Evolutionary conservation across 176 grass and related monocot species (phyloP).

Genomic region (Phragmites australis): DNA sequence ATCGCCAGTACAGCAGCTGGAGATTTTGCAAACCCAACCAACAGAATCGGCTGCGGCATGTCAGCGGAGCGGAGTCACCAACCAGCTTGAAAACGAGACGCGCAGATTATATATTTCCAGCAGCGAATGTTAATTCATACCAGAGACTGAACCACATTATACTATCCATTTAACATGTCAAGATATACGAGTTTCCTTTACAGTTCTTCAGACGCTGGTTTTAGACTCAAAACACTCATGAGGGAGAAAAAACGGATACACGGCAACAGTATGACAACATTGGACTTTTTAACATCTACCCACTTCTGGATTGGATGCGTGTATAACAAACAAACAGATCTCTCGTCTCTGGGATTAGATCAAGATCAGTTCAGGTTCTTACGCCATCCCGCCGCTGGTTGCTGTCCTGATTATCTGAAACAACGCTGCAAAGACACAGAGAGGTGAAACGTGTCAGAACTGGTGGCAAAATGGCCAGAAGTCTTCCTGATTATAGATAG

Average conservation of each 20-base stretch:
- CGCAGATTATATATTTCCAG: background rate
- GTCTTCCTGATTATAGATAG: too few relatives aligned
- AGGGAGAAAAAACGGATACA: background rate
- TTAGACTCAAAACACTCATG: background rate
- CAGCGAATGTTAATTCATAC: background rate
- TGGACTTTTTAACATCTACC: conserved; percentile 11
- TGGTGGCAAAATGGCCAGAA: background rate
- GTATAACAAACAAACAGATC: conserved; percentile 24
- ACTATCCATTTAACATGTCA: conserved; percentile 1
- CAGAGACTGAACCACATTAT: background rate
- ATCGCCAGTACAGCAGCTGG: too few relatives aligned
- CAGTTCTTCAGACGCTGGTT: conserved; percentile 5
- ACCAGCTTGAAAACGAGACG: too few relatives aligned
- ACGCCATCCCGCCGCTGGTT: conserved; percentile 50
- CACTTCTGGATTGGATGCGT: conserved; percentile 26
- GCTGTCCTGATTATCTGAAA: conserved; percentile 70
- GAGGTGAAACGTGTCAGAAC: background rate
- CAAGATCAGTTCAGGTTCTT: background rate
- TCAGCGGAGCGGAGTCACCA: too few relatives aligned
- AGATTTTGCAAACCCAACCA: too few relatives aligned
- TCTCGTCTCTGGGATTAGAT: conserved; percentile 2
- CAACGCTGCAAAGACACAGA: conserved; percentile 45
- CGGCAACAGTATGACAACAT: conserved; percentile 12
- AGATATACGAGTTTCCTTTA: conserved; percentile 24
- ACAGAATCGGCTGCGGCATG: too few relatives aligned